Evolutionary conservation across 805 yeast species (phyloP), one percentile per base, ranked within the genome.

Genomic region (Teunomyces kruisii): DNA sequence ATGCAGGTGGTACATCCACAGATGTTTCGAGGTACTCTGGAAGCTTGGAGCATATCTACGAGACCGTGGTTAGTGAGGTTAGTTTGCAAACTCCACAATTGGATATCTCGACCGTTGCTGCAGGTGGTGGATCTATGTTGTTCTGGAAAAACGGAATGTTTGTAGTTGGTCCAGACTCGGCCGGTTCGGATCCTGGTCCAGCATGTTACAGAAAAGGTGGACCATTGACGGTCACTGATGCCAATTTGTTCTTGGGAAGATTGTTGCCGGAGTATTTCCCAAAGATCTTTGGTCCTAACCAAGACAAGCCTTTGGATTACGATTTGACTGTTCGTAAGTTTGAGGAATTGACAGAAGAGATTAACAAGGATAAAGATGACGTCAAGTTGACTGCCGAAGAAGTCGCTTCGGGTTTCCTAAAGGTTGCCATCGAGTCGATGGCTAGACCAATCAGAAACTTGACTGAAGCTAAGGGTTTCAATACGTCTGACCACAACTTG

Each of bases 371-470:
- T 12, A 67, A 73, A 6, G 59, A 48, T 0, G 42, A 27, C 8
- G 47, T 65, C 7, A 43, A 58, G 16, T 65, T 83, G 64, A 58
- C 86, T 0, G 68, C 82, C 0, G 81, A 86, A 49, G 83, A 84
- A 52, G 84, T 88, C 8, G 96, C 96, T 0, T 72, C 73, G 52
- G 96, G 96, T 0, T 89, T 88, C 59, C 64, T 89, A 43, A 78
- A 82, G 50, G 95, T 89, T 6, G 96, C 96, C 1, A 84, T 86
- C 56, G 95, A 87, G 55, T 72, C 90, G 1, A 89, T 89, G 96
- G 86, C 94, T n/a, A 76, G 95, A 49, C 96, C 96, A 2, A 86
- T 89, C 43, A 75, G 96, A 47, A 83, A 86, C 33, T 67, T 89
- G 42, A 88, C 96, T 0, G 96, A 88, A 59, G 88, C 92, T 1